Base-by-base conservation (phyloP, 2,329 filamentous ascomycete genomes). In the Xylaria sp. region DNA sequence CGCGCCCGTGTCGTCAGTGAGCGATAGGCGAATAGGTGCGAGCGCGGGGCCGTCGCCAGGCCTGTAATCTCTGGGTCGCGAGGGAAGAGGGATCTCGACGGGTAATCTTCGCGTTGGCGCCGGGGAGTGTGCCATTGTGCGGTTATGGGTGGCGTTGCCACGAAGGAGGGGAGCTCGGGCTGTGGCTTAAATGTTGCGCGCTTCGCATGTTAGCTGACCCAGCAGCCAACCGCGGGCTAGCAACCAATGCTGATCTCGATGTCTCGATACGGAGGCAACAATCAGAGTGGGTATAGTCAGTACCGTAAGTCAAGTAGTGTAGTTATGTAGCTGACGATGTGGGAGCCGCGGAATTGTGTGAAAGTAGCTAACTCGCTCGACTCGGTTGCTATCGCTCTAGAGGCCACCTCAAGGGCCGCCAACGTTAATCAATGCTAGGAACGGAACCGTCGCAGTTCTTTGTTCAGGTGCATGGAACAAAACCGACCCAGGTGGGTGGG, bases 1-100 rank as follows among this genome's bases (percentile, higher is more conserved):
- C n/a, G 85, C 87, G 8, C 84, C 84, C 51, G 83, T 82, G 71
- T 89, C 85, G 74, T 82, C 77, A 1, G 80, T 75, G 2, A 84
- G 86, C 2, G 83, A 76, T 6, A 89, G 77, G n/a, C 80, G 75
- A 17, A 88, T 78, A 9, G 81, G 83, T 3, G 81, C 81, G 1
- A 85, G 76, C 0, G 82, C 79, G 0, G 86, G 86, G 0, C 85
- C 84, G 7, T 82, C 82, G 42, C 84, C 83, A 2, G 82, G 81
- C 0, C 79, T 75, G 72, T 88, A 87, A 14, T 72, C 67, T 65
- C 69, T 75, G 0, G 76, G 78, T 34, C 75, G 76, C 19, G 76
- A 75, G 50, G 73, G 73, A 39, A 81, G 61, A 30, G 74, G 72
- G 39, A 82, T 79, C 51, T 79, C 74, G 36, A 82, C 71, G 19